Conservation (phyloP, 768 basidiomycete species). For the Suillus discolor region DNA sequence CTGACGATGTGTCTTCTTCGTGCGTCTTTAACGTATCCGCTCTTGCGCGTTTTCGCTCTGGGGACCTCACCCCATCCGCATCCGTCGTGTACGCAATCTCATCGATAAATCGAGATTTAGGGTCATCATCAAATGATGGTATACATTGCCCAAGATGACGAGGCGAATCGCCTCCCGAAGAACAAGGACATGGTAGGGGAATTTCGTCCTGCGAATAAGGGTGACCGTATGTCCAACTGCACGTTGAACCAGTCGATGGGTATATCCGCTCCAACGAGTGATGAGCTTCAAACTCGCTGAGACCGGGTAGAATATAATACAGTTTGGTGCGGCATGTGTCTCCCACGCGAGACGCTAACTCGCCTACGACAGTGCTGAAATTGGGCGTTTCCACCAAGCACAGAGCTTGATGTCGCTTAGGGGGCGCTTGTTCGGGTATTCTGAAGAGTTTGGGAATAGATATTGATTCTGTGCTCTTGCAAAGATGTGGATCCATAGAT, state of each 20-base stretch:
- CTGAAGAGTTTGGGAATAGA: conserved; percentile 86
- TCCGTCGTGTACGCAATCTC: conserved; percentile 80
- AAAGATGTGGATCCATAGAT: conserved; percentile 85
- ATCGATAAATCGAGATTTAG: conserved; percentile 91
- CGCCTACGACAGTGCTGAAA: conserved; percentile 57
- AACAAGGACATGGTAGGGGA: conserved; percentile 48
- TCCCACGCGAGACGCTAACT: conserved; percentile 29
- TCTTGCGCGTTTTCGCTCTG: conserved; percentile 60
- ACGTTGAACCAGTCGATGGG: conserved; percentile 20
- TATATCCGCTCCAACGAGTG: conserved; percentile 51
- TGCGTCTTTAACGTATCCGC: conserved; percentile 19
- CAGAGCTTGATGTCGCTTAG: conserved; percentile 80
- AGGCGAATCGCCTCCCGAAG: conserved; percentile 38
- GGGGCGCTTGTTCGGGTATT: conserved; percentile 68
- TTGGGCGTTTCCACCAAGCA: conserved; percentile 90
- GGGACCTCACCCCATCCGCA: conserved; percentile 59
- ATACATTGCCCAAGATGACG: conserved; percentile 67
- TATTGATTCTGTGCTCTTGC: conserved; percentile 92
- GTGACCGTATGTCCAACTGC: conserved; percentile 76
- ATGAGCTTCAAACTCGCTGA: conserved; percentile 64
- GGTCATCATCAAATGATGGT: conserved; percentile 95
- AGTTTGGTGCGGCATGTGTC: conserved; percentile 27
- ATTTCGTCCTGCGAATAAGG: conserved; percentile 57
- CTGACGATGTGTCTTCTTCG: conserved; percentile 28
- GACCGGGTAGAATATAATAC: conserved; percentile 74